Conservation (phyloP, 306 rosid genomes). For the Dryas octopetala region DNA sequence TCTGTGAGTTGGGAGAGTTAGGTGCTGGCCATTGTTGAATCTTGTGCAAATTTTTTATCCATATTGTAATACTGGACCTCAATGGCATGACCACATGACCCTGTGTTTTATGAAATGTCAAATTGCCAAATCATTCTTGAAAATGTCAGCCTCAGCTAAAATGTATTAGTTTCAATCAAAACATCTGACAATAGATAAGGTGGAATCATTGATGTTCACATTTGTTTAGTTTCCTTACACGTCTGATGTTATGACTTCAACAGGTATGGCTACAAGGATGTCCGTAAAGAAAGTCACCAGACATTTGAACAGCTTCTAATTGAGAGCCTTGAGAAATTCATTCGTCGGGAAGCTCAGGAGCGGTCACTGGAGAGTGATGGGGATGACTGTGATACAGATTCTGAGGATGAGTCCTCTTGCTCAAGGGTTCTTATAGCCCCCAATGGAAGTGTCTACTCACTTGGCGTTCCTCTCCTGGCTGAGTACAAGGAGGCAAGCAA, state of each 20-base stretch:
- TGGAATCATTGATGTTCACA: not conserved
- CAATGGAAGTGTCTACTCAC: slow-evolving; percentile 90
- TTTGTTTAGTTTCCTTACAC: not conserved
- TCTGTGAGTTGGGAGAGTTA: not conserved
- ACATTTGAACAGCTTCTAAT: slow-evolving; percentile 92
- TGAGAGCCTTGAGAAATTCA: slow-evolving; percentile 94
- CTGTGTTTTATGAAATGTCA: not conserved
- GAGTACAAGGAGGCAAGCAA: slow-evolving; percentile 44
- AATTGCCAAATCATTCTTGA: not conserved
- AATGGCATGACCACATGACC: not conserved
- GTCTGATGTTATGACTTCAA: slow-evolving; percentile 3
- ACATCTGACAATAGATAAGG: not conserved
- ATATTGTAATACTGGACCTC: not conserved
- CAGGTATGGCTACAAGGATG: slow-evolving; percentile 96
- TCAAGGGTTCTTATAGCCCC: slow-evolving; percentile 81
- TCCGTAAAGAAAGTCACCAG: slow-evolving; percentile 92
- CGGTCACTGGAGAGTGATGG: slow-evolving; percentile 86
- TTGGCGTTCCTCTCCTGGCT: slow-evolving; percentile 74
- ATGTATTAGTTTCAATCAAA: not conserved
- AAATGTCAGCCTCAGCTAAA: not conserved
- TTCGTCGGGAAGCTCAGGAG: slow-evolving; percentile 92
- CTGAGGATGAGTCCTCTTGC: slow-evolving; percentile 47
- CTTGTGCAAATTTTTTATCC: not conserved
- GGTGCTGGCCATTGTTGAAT: not conserved
- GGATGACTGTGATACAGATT: slow-evolving; percentile 70